Conservation (phyloP, 768 basidiomycete species). For the Hebeloma cylindrosporum region DNA sequence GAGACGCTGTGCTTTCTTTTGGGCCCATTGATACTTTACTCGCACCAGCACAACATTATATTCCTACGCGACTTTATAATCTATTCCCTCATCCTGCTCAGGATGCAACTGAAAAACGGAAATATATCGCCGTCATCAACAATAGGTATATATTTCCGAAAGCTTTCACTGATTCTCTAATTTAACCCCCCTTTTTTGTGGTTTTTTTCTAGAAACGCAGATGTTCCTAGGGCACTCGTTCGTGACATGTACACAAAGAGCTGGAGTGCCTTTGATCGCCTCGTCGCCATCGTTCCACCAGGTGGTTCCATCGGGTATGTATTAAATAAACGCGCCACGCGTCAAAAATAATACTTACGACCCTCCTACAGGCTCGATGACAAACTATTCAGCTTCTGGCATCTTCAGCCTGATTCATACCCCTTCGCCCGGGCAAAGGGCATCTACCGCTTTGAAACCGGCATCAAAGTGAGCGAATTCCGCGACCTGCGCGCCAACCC, state of each 20-base stretch:
- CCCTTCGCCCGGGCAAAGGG: conserved; percentile 81
- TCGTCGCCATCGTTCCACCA: conserved; percentile 87
- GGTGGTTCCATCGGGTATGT: conserved; percentile 85
- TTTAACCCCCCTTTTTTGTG: conserved; percentile 3
- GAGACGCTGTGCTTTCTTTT: conserved; percentile 77
- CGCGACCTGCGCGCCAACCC: conserved; percentile 88
- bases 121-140: conserved; percentile 69
- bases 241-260: conserved; percentile 92
- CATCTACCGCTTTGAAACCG: conserved; percentile 85
- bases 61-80: conserved; percentile 72
- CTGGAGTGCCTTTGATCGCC: conserved; percentile 88
- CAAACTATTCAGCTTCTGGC: conserved; percentile 89
- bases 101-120: conserved; percentile 67
- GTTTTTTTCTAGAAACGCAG: conserved; percentile 60
- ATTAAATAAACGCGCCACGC: background rate
- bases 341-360: background rate
- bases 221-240: conserved; percentile 80
- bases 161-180: conserved; percentile 8
- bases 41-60: conserved; percentile 71
- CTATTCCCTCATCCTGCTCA: conserved; percentile 83
- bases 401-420: conserved; percentile 74
- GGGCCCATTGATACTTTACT: conserved; percentile 80
- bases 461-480: conserved; percentile 86
- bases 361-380: conserved; percentile 68
- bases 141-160: too few relatives aligned